These are phyloP conservation scores for Thalassiosira profunda DNA, from an alignment of 108 stramenopile genomes.

Conservation along the genomic window DNA sequence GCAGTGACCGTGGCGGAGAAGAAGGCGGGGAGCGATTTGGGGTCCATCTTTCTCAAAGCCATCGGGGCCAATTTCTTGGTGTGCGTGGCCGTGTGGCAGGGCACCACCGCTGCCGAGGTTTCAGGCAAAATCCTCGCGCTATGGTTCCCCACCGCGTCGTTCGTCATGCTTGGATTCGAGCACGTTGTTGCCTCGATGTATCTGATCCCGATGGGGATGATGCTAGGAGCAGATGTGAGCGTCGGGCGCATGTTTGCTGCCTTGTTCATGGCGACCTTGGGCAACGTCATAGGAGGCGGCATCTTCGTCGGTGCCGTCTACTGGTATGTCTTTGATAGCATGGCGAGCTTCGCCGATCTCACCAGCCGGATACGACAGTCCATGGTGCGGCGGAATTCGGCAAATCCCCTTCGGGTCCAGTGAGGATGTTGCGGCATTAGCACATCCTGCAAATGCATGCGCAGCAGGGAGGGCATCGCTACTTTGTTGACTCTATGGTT, in stretches of 20 bases:
- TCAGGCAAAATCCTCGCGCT: conserved; percentile 90
- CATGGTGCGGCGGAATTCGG: too few species aligned
- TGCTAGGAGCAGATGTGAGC: conserved; percentile 91
- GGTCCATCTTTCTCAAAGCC: conserved; percentile 89
- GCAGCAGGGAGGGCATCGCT: too few species aligned
- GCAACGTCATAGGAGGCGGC: conserved; percentile 97
- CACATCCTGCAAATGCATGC: too few species aligned
- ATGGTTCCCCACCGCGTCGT: conserved; percentile 93
- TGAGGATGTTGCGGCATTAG: too few species aligned
- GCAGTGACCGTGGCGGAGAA: too few species aligned
- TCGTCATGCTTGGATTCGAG: conserved; percentile 92
- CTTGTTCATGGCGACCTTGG: conserved; percentile 93
- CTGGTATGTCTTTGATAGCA: too few species aligned
- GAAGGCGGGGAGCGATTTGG: too few species aligned
- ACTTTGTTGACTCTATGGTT: too few species aligned
- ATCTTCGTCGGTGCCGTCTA: too few species aligned
- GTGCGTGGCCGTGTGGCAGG: conserved; percentile 96
- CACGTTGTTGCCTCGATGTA: conserved; percentile 99
- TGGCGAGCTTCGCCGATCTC: too few species aligned
- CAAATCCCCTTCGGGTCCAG: too few species aligned
- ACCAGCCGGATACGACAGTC: too few species aligned
- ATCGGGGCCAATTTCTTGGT: conserved; percentile 98
- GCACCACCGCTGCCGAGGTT: conserved; percentile 78
- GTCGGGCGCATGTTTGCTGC: conserved; percentile 82
- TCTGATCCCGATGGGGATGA: conserved; percentile 95